Evolutionary conservation across 148 eudicot genomes (phyloP).

Genomic region (Nepenthes mirabilis): DNA sequence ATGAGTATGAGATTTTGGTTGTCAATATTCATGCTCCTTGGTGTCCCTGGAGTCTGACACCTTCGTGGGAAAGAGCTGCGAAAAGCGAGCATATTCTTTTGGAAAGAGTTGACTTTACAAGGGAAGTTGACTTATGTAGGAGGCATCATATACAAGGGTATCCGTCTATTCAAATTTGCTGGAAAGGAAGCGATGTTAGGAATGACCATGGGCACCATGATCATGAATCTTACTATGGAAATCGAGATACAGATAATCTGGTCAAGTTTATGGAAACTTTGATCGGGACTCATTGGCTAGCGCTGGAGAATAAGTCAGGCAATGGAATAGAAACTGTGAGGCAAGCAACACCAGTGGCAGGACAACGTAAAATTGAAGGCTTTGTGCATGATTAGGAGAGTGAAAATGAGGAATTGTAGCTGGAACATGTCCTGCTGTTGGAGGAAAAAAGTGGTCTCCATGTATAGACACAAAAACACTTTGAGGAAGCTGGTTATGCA

Average conservation of each 20-base stretch:
- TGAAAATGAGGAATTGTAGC: no score
- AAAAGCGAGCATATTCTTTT: no score
- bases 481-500: no score
- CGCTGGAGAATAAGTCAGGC: slow-evolving; percentile 30
- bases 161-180: slow-evolving; percentile 90
- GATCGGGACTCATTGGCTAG: slow-evolving; percentile 38
- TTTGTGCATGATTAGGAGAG: slow-evolving; percentile 85
- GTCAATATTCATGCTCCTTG: no score
- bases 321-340: slow-evolving; percentile 14
- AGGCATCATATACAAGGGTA: slow-evolving; percentile 96
- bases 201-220: slow-evolving; percentile 14
- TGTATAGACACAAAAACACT: no score
- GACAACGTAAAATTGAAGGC: slow-evolving; percentile 86
- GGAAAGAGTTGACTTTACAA: slow-evolving; percentile 68
- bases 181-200: slow-evolving; percentile 83
- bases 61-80: no score
- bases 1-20: no score
- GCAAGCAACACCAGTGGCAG: no score
- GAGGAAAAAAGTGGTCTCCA: no score
- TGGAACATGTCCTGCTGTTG: no score
- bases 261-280: slow-evolving; percentile 71
- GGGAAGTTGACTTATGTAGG: slow-evolving; percentile 65
- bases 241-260: slow-evolving; percentile 85
- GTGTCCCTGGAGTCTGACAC: no score
- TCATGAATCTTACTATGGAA: slow-evolving; percentile 93